These are phyloP conservation scores for Chrysanthemum seticuspe DNA, from an alignment of 129 eudicot genomes.

Conservation along the genomic window DNA sequence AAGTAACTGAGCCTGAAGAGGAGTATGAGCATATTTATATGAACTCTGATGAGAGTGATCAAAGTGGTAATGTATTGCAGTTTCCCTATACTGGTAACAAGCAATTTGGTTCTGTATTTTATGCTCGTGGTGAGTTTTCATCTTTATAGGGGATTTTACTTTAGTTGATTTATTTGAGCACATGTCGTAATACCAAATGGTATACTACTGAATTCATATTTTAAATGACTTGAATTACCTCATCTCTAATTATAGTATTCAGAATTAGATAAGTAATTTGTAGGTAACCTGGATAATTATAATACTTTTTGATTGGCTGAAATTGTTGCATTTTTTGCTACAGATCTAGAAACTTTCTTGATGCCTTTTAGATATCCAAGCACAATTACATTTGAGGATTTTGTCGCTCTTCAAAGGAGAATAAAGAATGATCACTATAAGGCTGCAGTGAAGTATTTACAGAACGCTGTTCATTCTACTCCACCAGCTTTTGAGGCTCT, in stretches of 20 bases:
- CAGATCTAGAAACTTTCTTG: constrained; percentile 60
- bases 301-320: too few relatives aligned
- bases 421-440: constrained; percentile 49
- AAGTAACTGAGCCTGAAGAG: constrained; percentile 21
- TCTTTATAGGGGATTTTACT: background rate
- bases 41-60: constrained; percentile 40
- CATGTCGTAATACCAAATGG: too few relatives aligned
- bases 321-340: background rate
- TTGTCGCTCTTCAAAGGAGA: constrained; percentile 39
- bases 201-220: too few relatives aligned
- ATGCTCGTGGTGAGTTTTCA: constrained; percentile 54
- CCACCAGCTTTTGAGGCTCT: constrained; percentile 74
- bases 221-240: too few relatives aligned
- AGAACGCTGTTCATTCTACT: constrained; percentile 56
- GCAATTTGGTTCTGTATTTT: constrained; percentile 46
- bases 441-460: constrained; percentile 52
- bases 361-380: constrained; percentile 54
- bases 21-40: constrained; percentile 23
- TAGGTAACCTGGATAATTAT: too few relatives aligned
- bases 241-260: too few relatives aligned
- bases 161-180: too few relatives aligned
- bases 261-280: too few relatives aligned
- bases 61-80: constrained; percentile 18
- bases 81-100: constrained; percentile 39
- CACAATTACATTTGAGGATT: constrained; percentile 44